phyloP scores from a whole-genome alignment of 257 asterid genomes.

The Nicotiana tabacum region DNA sequence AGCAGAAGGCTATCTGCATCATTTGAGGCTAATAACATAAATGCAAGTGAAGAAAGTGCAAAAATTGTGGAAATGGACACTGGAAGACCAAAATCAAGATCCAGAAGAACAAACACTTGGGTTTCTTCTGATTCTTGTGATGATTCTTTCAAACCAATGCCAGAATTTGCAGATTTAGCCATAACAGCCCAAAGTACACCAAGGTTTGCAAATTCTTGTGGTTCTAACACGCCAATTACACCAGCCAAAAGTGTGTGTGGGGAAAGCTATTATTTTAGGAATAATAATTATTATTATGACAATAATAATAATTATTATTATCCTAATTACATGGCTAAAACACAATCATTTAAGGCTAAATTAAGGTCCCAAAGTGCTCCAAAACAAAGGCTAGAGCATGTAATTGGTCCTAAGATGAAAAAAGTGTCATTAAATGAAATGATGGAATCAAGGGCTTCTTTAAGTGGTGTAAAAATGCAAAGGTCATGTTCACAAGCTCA shows the following conservation, averaged over 20 bases:
- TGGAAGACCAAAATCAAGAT: conserved; percentile 50
- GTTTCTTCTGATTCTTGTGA: conserved; percentile 27
- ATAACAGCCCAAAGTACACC: conserved; percentile 66
- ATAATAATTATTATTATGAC: conserved; percentile 7
- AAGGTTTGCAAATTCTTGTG: conserved; percentile 32
- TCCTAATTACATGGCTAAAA: conserved; percentile 79
- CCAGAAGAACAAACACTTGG: conserved; percentile 45
- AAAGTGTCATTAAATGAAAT: conserved; percentile 40
- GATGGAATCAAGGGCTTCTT: conserved; percentile 57
- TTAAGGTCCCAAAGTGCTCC: conserved; percentile 79
- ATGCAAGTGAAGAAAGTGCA: conserved; percentile 50
- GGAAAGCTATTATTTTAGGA: conserved; percentile 28
- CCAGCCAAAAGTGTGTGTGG: conserved; percentile 46
- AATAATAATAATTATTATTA: conserved; percentile 7
- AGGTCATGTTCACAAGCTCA: conserved; percentile 59
- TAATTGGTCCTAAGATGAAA: conserved; percentile 25
- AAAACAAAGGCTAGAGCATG: conserved; percentile 56
- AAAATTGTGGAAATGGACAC: conserved; percentile 82
- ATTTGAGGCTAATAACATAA: conserved; percentile 27
- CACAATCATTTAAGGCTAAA: conserved; percentile 73
- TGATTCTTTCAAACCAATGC: conserved; percentile 23
- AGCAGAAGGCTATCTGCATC: conserved; percentile 50
- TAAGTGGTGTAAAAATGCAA: conserved; percentile 71
- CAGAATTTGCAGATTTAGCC: too few species aligned
- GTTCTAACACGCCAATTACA: conserved; percentile 21